A percentile compares a stretch with the other conserved stretches of the same genome.
Conservation (phyloP, 495 filamentous ascomycete species). For the Tuber melanosporum region DNA sequence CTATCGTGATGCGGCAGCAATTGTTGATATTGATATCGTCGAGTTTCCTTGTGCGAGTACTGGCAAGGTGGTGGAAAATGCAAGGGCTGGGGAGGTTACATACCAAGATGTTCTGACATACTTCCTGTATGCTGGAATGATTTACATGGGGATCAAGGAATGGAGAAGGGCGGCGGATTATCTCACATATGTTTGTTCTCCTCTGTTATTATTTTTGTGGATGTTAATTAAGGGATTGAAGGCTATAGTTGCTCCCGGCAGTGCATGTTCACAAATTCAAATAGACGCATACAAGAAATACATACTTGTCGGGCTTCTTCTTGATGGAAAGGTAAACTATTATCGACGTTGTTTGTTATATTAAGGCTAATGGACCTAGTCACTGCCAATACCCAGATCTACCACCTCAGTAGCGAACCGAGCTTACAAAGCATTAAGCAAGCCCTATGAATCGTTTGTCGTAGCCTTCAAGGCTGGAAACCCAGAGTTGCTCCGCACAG, state of each 20-base stretch:
- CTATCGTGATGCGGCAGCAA: conserved; percentile 38
- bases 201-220: neutral
- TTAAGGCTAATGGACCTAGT: conserved; percentile 13
- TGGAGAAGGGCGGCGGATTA: conserved; percentile 68
- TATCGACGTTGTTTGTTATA: conserved; percentile 21
- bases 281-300: conserved; percentile 91
- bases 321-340: conserved; percentile 58
- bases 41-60: conserved; percentile 33
- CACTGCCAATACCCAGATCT: conserved; percentile 23
- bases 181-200: conserved; percentile 45
- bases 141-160: conserved; percentile 64
- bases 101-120: conserved; percentile 63
- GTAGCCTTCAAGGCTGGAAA: conserved; percentile 60
- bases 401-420: conserved; percentile 49
- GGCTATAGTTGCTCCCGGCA: conserved; percentile 34
- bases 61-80: conserved; percentile 26
- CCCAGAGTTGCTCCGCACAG: conserved; percentile 41
- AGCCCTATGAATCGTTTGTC: conserved; percentile 64
- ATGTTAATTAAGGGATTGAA: conserved; percentile 5
- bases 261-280: conserved; percentile 37
- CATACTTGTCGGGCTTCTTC: conserved; percentile 69
- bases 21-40: conserved; percentile 39
- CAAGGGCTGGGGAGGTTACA: conserved; percentile 45
- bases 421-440: conserved; percentile 54
- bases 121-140: conserved; percentile 68